phyloP scores from a whole-genome alignment of 495 filamentous ascomycete genomes.

The Penicillium odoratum region DNA sequence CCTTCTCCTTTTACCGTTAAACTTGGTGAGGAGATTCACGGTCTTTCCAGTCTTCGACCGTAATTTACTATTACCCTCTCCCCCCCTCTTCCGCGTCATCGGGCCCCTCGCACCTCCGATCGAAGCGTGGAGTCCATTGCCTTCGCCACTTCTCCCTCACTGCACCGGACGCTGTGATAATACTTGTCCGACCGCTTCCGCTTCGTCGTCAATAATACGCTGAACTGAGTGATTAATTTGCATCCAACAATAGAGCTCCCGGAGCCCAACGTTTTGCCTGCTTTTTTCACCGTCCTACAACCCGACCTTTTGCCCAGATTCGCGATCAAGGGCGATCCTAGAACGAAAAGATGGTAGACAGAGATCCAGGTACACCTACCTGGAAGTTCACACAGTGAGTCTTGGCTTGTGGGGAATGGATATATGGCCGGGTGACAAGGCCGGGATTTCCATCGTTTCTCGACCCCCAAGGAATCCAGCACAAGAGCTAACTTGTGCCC shows the following conservation, averaged over 20 bases:
- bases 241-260: conserved; percentile 22
- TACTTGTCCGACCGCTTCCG: conserved; percentile 23
- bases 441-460: neutral
- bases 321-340: conserved; percentile 34
- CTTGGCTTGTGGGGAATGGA: neutral
- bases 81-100: conserved; percentile 23
- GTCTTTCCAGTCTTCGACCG: conserved; percentile 5
- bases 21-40: conserved; percentile 11
- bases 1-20: conserved; percentile 9
- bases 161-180: conserved; percentile 5
- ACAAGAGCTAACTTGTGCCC: conserved; percentile 12
- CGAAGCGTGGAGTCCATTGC: conserved; percentile 14
- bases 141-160: conserved; percentile 4
- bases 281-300: conserved; percentile 17
- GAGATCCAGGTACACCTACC: conserved; percentile 87
- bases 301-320: conserved; percentile 10
- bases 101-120: conserved; percentile 22
- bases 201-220: conserved; percentile 10
- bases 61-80: neutral
- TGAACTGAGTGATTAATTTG: conserved; percentile 7
- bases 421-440: no score
- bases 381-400: conserved; percentile 99
- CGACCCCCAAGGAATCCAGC: neutral
- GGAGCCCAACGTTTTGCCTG: conserved; percentile 10
- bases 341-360: conserved; percentile 87